phyloP scores from a whole-genome alignment of 129 eudicot genomes.

The Flaveria robusta region DNA sequence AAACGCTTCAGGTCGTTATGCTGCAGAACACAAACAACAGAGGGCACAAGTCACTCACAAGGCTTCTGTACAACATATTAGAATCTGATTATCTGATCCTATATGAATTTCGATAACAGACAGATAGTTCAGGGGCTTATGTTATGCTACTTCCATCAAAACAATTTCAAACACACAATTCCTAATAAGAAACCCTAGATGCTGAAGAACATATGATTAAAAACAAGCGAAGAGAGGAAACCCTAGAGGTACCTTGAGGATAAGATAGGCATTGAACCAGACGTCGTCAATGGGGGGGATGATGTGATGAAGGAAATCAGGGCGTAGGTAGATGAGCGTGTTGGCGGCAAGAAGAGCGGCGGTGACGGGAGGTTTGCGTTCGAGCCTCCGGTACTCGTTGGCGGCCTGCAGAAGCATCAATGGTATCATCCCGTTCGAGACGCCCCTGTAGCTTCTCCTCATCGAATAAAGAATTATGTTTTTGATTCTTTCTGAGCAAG shows the following conservation, averaged over 20 bases:
- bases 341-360: constrained; percentile 83
- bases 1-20: constrained; percentile 72
- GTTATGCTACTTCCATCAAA: background rate
- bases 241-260: constrained; percentile 60
- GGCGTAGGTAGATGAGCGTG: constrained; percentile 69
- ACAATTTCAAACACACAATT: too few relatives aligned
- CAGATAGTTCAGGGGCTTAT: background rate
- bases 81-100: background rate
- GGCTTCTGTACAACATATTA: background rate
- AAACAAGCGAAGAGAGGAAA: too few relatives aligned
- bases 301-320: constrained; percentile 50
- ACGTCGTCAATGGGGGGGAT: constrained; percentile 67
- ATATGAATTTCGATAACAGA: background rate
- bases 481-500: background rate
- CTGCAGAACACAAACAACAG: constrained; percentile 45
- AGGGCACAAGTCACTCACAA: background rate
- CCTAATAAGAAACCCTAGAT: too few relatives aligned
- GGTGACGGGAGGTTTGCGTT: constrained; percentile 85
- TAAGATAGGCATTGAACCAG: constrained; percentile 83
- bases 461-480: constrained; percentile 21
- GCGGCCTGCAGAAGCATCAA: constrained; percentile 60
- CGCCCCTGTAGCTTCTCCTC: constrained; percentile 41
- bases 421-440: constrained; percentile 61
- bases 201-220: too few relatives aligned
- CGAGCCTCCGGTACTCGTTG: constrained; percentile 63